phyloP scores from a whole-genome alignment of 352 stramenopile species.

The Hyaloperonospora arabidopsidis region DNA sequence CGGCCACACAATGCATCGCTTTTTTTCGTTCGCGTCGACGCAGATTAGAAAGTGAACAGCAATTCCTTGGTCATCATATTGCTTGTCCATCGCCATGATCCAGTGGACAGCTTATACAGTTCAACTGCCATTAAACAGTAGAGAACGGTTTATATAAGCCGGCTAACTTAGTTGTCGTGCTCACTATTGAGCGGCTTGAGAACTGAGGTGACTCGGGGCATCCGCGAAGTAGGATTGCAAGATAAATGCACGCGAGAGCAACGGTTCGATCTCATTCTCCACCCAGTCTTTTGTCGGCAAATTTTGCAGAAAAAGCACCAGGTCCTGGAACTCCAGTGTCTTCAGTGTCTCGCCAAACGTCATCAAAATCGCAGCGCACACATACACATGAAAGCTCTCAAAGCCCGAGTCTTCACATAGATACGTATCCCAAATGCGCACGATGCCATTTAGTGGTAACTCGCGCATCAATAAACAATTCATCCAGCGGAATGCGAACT shows the following conservation, averaged over 20 bases:
- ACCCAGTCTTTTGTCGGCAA: conserved; percentile 95
- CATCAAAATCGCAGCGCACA: conserved; percentile 97
- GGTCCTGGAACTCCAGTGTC: conserved; percentile 95
- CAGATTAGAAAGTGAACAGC: too few species aligned
- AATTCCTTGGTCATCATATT: too few species aligned
- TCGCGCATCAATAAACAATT: conserved; percentile 99
- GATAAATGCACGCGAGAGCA: conserved; percentile 96
- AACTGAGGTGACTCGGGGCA: conserved; percentile 69
- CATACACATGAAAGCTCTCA: conserved; percentile 99
- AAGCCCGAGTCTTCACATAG: conserved; percentile 98
- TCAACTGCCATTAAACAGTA: too few species aligned
- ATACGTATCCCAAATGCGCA: conserved; percentile 99
- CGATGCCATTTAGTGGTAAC: conserved; percentile 90
- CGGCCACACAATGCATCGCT: too few species aligned
- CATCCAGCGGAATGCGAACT: conserved; percentile 99
- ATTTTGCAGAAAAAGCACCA: conserved; percentile 94
- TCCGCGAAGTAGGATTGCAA: conserved; percentile 88
- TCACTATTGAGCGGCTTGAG: conserved; percentile 6
- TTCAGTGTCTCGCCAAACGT: conserved; percentile 93
- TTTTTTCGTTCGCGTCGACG: too few species aligned
- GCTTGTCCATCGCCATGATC: too few species aligned
- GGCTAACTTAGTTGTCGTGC: too few species aligned
- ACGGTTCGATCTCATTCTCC: conserved; percentile 95
- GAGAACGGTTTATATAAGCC: too few species aligned
- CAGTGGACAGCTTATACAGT: too few species aligned